Evolutionary conservation across 176 grass and related monocot species (phyloP), one percentile per base, ranked within the genome.

Genomic region (Canna indica): DNA sequence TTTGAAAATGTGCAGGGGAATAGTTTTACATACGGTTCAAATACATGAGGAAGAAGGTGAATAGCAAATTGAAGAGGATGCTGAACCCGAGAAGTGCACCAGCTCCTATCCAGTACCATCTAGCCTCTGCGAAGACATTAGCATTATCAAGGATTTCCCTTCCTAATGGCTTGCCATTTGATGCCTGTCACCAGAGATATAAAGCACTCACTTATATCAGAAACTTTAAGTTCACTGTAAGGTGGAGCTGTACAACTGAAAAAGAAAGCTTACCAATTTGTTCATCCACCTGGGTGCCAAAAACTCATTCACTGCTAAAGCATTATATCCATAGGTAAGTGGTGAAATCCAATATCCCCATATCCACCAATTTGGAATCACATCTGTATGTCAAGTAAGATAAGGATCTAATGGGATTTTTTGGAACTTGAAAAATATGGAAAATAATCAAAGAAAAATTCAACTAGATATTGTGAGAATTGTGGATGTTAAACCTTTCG

Each of bases 341-440:
- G 94, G 94, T 5, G 94, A 99, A 85, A 88, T 69, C 94, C 94
- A 99, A 65, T 93, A 99, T 58, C 89, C 94, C 94, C 94, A 99
- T 30, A 99, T 83, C 94, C 94, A 99, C 94, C 94, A 99, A 31
- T 90, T 90, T 10, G 90, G 94, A 57, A 99, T 93, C 73, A 78
- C 71, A 42, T 56, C 94, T 99, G 82, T 78, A 84, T 60, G 76
- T 8, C 48, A 17, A 57, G 22, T 71, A 29, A 64, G 69, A 52
- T 58, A 36, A 81, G 34, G 60, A 80, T 22, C 68, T 56, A 64
- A n/a, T n/a, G n/a, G n/a, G n/a, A n/a, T n/a, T n/a, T n/a, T n/a
- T 76, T 63, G 81, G 45, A 58, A 63, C 39, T 30, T 22, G 30
- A 59, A 22, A 42, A 46, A 53, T 13, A 13, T 26, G 4, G 17